Conservation (phyloP, 352 stramenopile genomes). For the Pseudoperonospora humuli region DNA sequence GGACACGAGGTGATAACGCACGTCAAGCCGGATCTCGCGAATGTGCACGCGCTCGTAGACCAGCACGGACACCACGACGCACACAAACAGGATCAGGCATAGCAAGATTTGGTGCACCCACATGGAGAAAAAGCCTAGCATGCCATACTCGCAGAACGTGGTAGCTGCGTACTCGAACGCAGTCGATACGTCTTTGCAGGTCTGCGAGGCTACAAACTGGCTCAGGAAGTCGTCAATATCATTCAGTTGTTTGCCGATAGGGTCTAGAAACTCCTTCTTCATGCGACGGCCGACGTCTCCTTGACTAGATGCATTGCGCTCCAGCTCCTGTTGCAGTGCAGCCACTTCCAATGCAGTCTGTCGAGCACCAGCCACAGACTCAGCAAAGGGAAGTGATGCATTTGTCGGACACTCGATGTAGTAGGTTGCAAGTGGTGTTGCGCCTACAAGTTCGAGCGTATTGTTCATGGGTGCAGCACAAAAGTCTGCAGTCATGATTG, state of each 20-base stretch:
- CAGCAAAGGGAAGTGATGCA: slow-evolving; percentile 36
- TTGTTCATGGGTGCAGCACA: slow-evolving; percentile 63
- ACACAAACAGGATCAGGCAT: slow-evolving; percentile 69
- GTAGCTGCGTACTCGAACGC: slow-evolving; percentile 40
- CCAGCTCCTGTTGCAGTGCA: slow-evolving; percentile 38
- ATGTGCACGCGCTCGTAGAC: slow-evolving; percentile 75
- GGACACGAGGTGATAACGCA: slow-evolving; percentile 69
- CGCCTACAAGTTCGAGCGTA: slow-evolving; percentile 47
- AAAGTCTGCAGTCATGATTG: slow-evolving; percentile 77
- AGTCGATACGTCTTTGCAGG: slow-evolving; percentile 38
- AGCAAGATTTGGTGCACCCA: slow-evolving; percentile 80
- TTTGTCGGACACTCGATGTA: slow-evolving; percentile 60
- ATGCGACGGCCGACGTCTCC: slow-evolving; percentile 47
- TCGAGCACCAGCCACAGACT: slow-evolving; percentile 23
- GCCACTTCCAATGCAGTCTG: slow-evolving; percentile 25
- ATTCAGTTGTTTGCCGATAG: slow-evolving; percentile 44
- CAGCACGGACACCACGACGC: slow-evolving; percentile 58
- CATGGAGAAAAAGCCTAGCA: slow-evolving; percentile 80
- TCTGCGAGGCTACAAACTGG: slow-evolving; percentile 37
- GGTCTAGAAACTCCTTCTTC: slow-evolving; percentile 66
- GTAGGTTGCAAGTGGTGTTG: slow-evolving; percentile 42
- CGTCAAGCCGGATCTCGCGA: slow-evolving; percentile 42
- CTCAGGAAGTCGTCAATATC: slow-evolving; percentile 21
- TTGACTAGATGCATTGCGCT: slow-evolving; percentile 41
- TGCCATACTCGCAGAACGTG: slow-evolving; percentile 72